These are phyloP conservation scores for Trichoderma asperellum DNA, from an alignment of 2,329 filamentous ascomycete genomes.

Conservation along the genomic window DNA sequence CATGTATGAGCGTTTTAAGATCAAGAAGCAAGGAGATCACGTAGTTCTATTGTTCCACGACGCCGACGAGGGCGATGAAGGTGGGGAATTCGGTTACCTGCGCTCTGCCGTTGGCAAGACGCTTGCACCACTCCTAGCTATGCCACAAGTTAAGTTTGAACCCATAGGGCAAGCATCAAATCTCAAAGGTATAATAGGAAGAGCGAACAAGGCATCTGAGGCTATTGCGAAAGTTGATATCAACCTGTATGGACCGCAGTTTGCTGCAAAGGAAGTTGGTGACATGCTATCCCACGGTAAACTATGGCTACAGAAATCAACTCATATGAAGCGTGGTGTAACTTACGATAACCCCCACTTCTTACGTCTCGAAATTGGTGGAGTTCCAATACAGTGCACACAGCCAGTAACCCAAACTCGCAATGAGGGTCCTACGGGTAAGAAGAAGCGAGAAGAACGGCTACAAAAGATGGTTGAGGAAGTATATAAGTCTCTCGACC, in stretches of 20 bases:
- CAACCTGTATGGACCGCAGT: constrained; percentile 44
- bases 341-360: constrained; percentile 26
- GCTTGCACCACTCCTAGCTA: not conserved
- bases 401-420: not conserved
- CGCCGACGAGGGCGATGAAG: not conserved
- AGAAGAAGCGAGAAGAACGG: not conserved
- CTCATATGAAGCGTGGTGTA: constrained; percentile 30
- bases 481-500: constrained; percentile 6
- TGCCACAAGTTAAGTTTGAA: constrained; percentile 18
- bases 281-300: constrained; percentile 37
- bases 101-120: not conserved
- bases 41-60: not conserved
- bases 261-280: constrained; percentile 34
- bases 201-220: constrained; percentile 36
- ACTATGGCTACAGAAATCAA: constrained; percentile 43
- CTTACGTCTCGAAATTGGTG: not conserved
- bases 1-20: not conserved
- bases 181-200: constrained; percentile 36
- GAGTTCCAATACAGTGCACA: not conserved
- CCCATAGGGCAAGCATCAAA: constrained; percentile 1
- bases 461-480: not conserved
- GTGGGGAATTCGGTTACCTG: constrained; percentile 1
- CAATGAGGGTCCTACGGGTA: not conserved
- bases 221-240: constrained; percentile 42
- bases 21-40: not conserved